Evolutionary conservation across 768 basidiomycete species (phyloP).

Genomic region (Filobasidium wieringae): DNA sequence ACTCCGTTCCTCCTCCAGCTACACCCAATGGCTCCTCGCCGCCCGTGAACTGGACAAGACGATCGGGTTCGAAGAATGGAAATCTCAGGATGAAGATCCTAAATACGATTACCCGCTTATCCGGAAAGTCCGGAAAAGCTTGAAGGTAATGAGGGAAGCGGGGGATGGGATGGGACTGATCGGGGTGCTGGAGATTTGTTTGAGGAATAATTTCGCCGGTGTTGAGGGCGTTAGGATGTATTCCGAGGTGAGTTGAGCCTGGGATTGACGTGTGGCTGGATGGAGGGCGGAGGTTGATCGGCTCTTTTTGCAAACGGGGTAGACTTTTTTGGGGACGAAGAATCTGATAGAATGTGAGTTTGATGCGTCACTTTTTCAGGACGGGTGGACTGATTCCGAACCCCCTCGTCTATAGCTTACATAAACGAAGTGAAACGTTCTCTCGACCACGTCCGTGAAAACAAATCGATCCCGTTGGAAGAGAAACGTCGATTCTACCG

Average conservation of each 20-base stretch:
- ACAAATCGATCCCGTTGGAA: conserved; percentile 60
- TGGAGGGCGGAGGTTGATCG: too few species aligned
- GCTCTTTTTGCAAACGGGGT: not conserved
- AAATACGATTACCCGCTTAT: conserved; percentile 89
- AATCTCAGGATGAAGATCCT: conserved; percentile 64
- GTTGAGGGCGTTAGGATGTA: conserved; percentile 79
- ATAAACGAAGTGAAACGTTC: conserved; percentile 64
- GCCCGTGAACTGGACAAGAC: conserved; percentile 68
- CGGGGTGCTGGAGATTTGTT: conserved; percentile 80
- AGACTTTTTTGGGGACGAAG: conserved; percentile 91
- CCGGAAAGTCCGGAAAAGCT: conserved; percentile 57
- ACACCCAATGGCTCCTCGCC: conserved; percentile 80
- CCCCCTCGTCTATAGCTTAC: conserved; percentile 49
- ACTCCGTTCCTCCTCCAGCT: conserved; percentile 61
- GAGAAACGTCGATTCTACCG: conserved; percentile 91
- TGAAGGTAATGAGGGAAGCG: conserved; percentile 57
- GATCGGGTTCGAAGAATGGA: conserved; percentile 83
- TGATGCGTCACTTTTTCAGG: not conserved
- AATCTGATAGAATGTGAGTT: conserved; percentile 66
- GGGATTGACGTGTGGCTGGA: conserved; percentile 18
- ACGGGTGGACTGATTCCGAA: not conserved
- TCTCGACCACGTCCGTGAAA: conserved; percentile 62
- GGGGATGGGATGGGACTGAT: conserved; percentile 75
- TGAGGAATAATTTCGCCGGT: conserved; percentile 85
- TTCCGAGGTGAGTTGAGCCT: conserved; percentile 52